Evolutionary conservation across 352 stramenopile species (phyloP), one percentile per base, ranked within the genome.

Genomic region (Pythium monospermum): DNA sequence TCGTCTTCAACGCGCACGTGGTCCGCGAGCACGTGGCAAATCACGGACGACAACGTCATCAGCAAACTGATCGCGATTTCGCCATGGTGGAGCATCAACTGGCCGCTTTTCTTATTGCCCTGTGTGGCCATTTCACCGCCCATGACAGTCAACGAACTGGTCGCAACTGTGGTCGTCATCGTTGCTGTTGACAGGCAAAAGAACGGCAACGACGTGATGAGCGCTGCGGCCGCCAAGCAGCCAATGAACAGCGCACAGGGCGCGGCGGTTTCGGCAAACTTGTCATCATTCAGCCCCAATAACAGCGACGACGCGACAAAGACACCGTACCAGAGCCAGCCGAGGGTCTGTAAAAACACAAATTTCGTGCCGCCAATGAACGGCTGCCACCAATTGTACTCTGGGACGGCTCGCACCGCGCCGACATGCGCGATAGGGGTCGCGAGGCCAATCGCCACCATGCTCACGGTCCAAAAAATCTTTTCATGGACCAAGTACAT

Each of bases 281-380:
- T 43, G 3, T 39, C 49, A 19, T 58, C 58, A 36, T 84, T 84
- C 47, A 82, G 61, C 31, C 51, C 48, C 18, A 79, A n/a, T 1
- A 84, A 43, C 18, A 84, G 61, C 5, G 59, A 52, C 7, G 68
- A 19, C 13, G 66, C 70, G 19, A 77, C 40, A 49, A 74, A 80
- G 33, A 76, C 66, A 0, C 59, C 68, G 28, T 82, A 84, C 73
- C 73, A 84, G 18, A 81, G 55, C 73, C 73, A 84, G 2, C 73
- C 73, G 4, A 84, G 60, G 6, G 64, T 74, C 59, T 84, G 73
- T 13, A 84, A 40, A 44, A 84, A 84, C 6, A 82, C 61, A 51
- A 76, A 84, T 40, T 75, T 76, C 1, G 73, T 78, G n/a, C 69
- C 71, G 12, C 73, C 73, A 3, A 68, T 38, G 40, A 84, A 84